phyloP scores from a whole-genome alignment of 192 early-diverging fungal species.

The Gigaspora rosea region DNA sequence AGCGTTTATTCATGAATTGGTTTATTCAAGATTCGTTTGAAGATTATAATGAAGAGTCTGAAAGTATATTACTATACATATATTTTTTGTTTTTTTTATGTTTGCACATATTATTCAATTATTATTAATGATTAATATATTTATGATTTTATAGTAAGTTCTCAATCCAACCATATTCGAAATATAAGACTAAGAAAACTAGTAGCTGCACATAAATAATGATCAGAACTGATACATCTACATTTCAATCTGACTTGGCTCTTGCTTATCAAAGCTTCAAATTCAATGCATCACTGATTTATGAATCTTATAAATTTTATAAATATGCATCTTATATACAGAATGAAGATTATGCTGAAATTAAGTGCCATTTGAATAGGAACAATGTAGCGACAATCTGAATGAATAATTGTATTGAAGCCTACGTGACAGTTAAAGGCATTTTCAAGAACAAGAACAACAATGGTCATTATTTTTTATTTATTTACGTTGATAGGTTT shows the following conservation, averaged over 20 bases:
- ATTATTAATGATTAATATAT: not conserved
- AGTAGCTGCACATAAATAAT: not conserved
- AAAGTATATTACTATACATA: not conserved
- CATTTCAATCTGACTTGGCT: not conserved
- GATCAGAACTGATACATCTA: not conserved
- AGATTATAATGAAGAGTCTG: not conserved
- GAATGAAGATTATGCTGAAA: not conserved
- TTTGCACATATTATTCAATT: no score
- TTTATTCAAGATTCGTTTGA: not conserved
- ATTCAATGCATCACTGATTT: not conserved
- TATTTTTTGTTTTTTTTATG: no score
- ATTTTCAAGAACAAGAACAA: not conserved
- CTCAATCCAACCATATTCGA: not conserved
- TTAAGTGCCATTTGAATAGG: not conserved
- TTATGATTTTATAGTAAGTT: not conserved
- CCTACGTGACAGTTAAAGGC: not conserved
- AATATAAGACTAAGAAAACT: not conserved
- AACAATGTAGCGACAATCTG: not conserved
- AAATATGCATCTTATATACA: not conserved
- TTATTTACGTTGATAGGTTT: not conserved
- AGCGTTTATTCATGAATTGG: not conserved
- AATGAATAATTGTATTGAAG: not conserved
- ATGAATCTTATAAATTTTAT: not conserved
- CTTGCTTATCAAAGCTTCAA: not conserved
- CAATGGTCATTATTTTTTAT: not conserved